phyloP scores from a whole-genome alignment of 441 rosid species.

The Erysimum pusillum region DNA sequence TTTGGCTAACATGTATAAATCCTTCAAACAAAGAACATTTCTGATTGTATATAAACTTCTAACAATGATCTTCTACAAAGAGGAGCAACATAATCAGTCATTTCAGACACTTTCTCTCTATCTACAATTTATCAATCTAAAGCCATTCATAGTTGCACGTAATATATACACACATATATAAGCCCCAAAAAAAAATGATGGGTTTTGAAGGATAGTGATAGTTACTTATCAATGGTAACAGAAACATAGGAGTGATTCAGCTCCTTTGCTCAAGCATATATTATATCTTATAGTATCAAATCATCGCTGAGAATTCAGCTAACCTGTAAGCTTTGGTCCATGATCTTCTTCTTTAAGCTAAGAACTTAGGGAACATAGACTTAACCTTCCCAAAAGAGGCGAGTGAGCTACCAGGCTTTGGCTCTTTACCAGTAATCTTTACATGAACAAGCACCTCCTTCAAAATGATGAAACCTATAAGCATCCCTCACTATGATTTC shows the following conservation, averaged over 20 bases:
- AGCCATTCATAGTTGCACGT: neutral
- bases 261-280: neutral
- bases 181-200: too few relatives aligned
- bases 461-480: slow-evolving; percentile 75
- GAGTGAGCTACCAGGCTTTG: neutral
- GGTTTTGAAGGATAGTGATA: neutral
- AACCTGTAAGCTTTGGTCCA: neutral
- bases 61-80: too few relatives aligned
- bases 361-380: neutral
- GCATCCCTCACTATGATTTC: slow-evolving; percentile 67
- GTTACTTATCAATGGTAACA: neutral
- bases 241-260: neutral
- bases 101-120: slow-evolving; percentile 4
- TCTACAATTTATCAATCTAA: slow-evolving; percentile 4
- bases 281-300: slow-evolving; percentile 12
- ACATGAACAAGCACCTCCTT: slow-evolving; percentile 68
- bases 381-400: slow-evolving; percentile 15
- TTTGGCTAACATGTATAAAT: too few relatives aligned
- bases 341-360: neutral
- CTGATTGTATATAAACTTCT: too few relatives aligned
- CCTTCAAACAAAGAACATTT: too few relatives aligned
- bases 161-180: neutral
- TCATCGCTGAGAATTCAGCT: slow-evolving; percentile 10
- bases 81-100: neutral
- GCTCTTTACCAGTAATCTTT: slow-evolving; percentile 67